Percentiles rank a stretch among this genome's conserved stretches.
These are phyloP conservation scores for Rosa rugosa DNA, from an alignment of 306 rosid genomes.

Conservation along the genomic window DNA sequence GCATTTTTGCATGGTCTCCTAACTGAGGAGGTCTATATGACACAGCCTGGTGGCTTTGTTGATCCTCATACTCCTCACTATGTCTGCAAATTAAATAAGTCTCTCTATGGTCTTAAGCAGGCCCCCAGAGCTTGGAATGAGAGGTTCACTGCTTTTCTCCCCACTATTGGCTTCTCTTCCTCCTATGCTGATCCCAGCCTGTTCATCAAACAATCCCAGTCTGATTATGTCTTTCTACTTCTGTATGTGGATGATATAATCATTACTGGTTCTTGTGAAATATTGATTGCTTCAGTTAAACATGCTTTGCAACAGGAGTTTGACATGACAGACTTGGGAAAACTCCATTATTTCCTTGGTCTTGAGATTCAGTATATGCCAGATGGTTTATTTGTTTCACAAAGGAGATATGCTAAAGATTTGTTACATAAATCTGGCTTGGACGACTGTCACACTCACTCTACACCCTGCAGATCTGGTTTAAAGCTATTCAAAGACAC, in stretches of 20 bases:
- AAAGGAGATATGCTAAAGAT: not conserved
- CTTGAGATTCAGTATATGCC: not conserved
- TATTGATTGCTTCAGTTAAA: not conserved
- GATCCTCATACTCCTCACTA: not conserved
- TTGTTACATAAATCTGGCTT: not conserved
- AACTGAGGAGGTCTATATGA: not conserved
- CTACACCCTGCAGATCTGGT: not conserved
- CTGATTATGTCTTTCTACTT: too few species aligned
- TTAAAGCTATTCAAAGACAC: too few species aligned
- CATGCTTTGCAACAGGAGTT: not conserved
- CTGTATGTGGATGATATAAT: too few species aligned
- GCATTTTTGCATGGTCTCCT: not conserved
- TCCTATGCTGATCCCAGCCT: not conserved
- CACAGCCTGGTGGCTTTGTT: not conserved
- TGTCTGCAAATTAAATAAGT: not conserved
- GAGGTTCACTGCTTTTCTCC: not conserved
- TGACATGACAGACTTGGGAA: not conserved
- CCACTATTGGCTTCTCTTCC: not conserved
- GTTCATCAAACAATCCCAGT: too few species aligned
- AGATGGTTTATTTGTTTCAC: not conserved
- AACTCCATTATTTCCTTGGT: not conserved
- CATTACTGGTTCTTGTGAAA: not conserved
- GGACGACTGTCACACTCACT: not conserved
- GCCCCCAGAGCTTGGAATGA: not conserved
- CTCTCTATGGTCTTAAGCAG: not conserved